Conservation (phyloP, 768 basidiomycete genomes). For the Hericium coralloides region DNA sequence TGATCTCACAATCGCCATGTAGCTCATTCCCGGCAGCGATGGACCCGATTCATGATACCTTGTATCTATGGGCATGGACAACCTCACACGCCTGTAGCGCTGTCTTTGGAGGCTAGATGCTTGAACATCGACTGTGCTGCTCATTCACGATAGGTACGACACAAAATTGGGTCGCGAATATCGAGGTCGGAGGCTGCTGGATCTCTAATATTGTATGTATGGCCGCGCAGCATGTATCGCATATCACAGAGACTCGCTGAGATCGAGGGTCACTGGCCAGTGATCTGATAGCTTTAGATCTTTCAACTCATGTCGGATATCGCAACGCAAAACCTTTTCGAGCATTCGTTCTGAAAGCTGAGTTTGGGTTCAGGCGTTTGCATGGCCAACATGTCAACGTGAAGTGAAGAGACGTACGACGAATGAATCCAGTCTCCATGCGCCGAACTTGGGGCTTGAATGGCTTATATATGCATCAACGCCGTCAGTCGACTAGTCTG, state of each 20-base stretch:
- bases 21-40: conserved; percentile 66
- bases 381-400: not conserved
- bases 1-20: not conserved
- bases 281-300: not conserved
- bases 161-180: not conserved
- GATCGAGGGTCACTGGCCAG: not conserved
- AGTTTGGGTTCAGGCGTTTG: not conserved
- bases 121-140: too few species aligned
- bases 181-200: too few species aligned
- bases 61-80: too few species aligned
- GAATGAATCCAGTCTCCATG: not conserved
- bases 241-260: not conserved
- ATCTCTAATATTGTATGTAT: too few species aligned
- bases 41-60: conserved; percentile 37
- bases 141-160: not conserved
- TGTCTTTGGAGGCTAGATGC: too few species aligned
- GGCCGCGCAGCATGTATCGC: too few species aligned
- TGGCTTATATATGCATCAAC: not conserved
- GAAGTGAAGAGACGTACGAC: not conserved
- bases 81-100: too few species aligned
- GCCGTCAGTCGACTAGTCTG: too few species aligned
- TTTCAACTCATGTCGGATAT: not conserved
- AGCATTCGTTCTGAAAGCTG: not conserved
- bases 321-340: not conserved
- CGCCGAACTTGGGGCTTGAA: not conserved